Base-by-base conservation (phyloP, 169 alveolate genomes). In the Plasmodium malariae region DNA sequence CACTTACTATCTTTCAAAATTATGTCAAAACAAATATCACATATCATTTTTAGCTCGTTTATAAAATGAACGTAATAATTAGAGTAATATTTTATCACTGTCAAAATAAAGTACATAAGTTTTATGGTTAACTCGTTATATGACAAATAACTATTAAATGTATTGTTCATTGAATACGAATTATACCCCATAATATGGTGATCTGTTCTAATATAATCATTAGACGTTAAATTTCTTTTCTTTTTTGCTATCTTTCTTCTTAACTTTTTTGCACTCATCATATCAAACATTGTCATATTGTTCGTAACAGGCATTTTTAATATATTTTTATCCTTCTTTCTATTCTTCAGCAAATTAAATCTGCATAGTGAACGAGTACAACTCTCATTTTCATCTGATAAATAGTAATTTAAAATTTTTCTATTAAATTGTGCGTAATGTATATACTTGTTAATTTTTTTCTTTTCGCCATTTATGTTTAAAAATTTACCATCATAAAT, bases 1-100 rank as follows among this genome's bases (percentile, higher is more conserved):
- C 85, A 83, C 4, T 83, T 83, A 36, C 43, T 67, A 68, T 83
- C 83, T 26, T 83, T 83, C 14, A 68, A 83, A 34, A 83, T 83
- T 28, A 83, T 19, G n/a, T 83, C 91, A 37, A 67, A 67, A 65
- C 72, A 83, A 51, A 83, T 65, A 57, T 83, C 55, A 26, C 54
- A 32, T 24, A 83, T 83, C 1, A 40, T 68, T 54, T 24, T 68
- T 83, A 83, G 45, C 36, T 83, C 91, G 21, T 70, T 51, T 37
- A 83, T 67, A 49, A 83, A 30, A 3, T 67, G 43, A 9, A 24
- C 26, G 9, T 83, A 51, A 36, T 30, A 6, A 83, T 60, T 36
- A 12, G 78, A 17, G 36, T 51, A 83, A 57, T 51, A 49, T 65
- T 67, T 83, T 9, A 83, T 30, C 21, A 67, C 78, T 34, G 65